Percentiles rank a stretch among this genome's conserved stretches.
Evolutionary conservation across 441 rosid species (phyloP).

Genomic region (Adansonia rubrostipa): DNA sequence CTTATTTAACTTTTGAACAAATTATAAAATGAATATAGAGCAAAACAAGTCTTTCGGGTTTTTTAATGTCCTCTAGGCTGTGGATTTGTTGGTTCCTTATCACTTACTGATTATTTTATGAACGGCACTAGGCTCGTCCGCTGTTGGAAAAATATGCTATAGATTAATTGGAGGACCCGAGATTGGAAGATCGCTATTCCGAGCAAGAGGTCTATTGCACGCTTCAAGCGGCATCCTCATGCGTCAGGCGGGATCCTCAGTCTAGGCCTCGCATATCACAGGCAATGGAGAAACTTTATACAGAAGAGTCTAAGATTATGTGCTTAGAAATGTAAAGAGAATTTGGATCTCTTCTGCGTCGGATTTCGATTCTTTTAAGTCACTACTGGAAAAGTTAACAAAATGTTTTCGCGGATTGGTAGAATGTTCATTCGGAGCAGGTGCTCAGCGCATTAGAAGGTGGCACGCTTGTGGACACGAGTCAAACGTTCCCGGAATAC

Average conservation of each 20-base stretch:
- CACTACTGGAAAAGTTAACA: neutral
- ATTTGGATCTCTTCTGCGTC: neutral
- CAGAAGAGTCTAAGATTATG: neutral
- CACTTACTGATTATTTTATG: slow-evolving; percentile 24
- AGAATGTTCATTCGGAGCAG: slow-evolving; percentile 37
- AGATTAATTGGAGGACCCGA: slow-evolving; percentile 76
- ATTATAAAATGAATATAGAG: neutral
- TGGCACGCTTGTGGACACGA: slow-evolving; percentile 70
- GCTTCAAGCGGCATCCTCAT: slow-evolving; percentile 88
- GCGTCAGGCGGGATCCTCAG: slow-evolving; percentile 85
- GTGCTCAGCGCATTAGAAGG: slow-evolving; percentile 92
- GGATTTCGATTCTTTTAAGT: neutral
- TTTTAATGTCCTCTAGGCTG: neutral
- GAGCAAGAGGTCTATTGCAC: slow-evolving; percentile 79
- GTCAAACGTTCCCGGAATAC: slow-evolving; percentile 62
- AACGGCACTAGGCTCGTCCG: slow-evolving; percentile 75
- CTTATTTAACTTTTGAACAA: neutral
- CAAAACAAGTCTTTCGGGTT: neutral
- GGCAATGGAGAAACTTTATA: slow-evolving; percentile 43
- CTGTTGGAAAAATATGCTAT: slow-evolving; percentile 77
- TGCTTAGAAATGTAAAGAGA: no score
- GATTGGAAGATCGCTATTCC: slow-evolving; percentile 54
- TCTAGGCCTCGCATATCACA: slow-evolving; percentile 97
- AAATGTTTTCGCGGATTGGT: neutral
- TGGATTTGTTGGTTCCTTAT: neutral